Evolutionary conservation across 2,329 filamentous ascomycete species (phyloP).

Genomic region (Akanthomyces uredinophilus): DNA sequence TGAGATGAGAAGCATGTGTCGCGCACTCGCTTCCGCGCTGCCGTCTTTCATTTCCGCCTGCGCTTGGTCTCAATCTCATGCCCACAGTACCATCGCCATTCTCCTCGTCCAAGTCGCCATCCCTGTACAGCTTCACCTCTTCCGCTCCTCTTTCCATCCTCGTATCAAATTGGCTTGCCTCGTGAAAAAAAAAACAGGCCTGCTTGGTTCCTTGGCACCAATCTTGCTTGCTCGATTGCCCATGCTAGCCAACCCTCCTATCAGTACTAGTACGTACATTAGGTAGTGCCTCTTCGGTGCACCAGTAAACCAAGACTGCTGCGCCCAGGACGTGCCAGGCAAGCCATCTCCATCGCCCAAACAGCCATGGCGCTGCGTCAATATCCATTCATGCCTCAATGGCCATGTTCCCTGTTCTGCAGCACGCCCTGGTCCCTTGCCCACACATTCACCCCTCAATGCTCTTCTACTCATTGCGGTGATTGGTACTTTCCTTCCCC

Average conservation of each 20-base stretch:
- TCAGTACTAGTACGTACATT: no score
- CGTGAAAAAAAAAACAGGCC: no score
- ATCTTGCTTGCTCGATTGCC: no score
- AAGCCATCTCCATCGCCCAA: slow-evolving; percentile 5
- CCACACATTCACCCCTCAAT: neutral
- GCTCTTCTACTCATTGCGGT: no score
- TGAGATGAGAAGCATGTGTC: no score
- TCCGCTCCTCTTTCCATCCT: no score
- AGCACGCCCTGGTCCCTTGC: no score
- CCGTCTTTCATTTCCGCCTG: no score
- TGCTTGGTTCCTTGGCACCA: no score
- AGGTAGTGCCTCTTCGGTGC: neutral
- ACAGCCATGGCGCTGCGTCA: slow-evolving; percentile 5
- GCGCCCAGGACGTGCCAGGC: neutral
- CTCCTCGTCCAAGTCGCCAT: neutral
- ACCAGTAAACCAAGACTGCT: neutral
- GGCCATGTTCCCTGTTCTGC: neutral
- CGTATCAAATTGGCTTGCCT: no score
- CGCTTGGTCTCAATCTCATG: no score
- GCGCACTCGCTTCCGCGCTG: no score
- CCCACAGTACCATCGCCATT: neutral
- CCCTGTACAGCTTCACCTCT: neutral
- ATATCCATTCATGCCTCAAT: neutral
- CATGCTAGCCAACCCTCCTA: neutral
- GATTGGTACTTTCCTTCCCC: neutral